Evolutionary conservation across 805 yeast species (phyloP), one percentile per base, ranked within the genome.

Genomic region (Candida namnaoensis): DNA sequence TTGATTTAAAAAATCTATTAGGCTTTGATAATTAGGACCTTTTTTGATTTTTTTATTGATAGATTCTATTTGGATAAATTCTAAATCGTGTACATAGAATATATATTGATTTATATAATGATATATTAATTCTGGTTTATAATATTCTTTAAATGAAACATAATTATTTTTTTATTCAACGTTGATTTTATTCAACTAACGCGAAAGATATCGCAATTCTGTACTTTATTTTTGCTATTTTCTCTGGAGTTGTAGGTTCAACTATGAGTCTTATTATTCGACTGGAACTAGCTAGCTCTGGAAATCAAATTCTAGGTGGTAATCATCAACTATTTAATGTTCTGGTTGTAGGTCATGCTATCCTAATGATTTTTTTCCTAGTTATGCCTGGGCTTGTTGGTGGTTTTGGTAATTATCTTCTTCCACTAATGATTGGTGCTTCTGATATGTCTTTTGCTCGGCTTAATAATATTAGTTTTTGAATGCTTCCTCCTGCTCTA

Each of bases 201-300:
- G 55, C 55, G 34, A 54, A 53, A 47, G 57, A 53, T 49, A 54
- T 54, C 33, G 57, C 56, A 12, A 46, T 54, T 27, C 49, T 54
- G 46, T 54, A 53, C 42, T 46, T 54, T 38, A 47, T 52, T 28
- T 47, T 50, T 36, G 53, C 56, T 25, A 37, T 50, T 42, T 49
- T 54, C 26, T 46, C 52, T 41, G 56, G 48, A n/a, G 44, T 54
- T 44, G 43, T 49, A 40, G 59, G 55, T 7, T 47, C 56, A 35
- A 45, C 52, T 30, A 54, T 53, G 53, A 50, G 55, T 12, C 46
- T 50, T 28, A 46, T 53, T 12, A 51, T 54, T 37, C 48, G 58
- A 47, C 44, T 54, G 42, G 58, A 54, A 45, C 50, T 54, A 50
- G 41, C 54, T 12, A 47, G 46, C n/a, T 51, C 52, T 32, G 53